These are phyloP conservation scores for Furcasterigmium furcatum DNA, from an alignment of 2,329 filamentous ascomycete species.

Conservation along the genomic window DNA sequence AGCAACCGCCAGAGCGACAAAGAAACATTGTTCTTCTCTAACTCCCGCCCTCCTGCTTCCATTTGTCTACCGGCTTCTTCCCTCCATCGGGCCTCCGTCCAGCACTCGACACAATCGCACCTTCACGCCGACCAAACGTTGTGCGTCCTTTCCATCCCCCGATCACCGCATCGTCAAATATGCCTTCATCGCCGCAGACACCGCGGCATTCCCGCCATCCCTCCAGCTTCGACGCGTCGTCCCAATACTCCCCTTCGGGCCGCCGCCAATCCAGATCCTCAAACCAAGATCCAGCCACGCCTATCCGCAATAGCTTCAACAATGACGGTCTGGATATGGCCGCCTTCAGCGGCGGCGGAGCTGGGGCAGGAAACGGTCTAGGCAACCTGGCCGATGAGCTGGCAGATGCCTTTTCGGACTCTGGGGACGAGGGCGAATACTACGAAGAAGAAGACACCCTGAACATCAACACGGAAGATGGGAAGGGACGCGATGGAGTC, in stretches of 20 bases:
- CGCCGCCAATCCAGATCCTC: constrained; percentile 50
- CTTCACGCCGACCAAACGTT: too few species aligned
- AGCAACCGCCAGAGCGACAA: constrained; percentile 10
- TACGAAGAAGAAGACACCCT: constrained; percentile 30
- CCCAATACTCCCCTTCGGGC: constrained; percentile 37
- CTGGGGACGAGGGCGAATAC: constrained; percentile 56
- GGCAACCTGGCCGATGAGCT: constrained; percentile 81
- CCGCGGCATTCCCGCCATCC: constrained; percentile 58
- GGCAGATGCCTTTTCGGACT: constrained; percentile 68
- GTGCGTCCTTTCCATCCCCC: too few species aligned
- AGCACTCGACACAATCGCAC: too few species aligned
- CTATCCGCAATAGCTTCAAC: constrained; percentile 44
- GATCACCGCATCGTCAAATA: constrained; percentile 18
- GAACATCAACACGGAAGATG: constrained; percentile 18
- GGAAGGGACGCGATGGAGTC: constrained; percentile 15
- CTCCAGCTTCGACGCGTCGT: constrained; percentile 45
- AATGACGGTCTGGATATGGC: constrained; percentile 27
- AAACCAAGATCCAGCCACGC: constrained; percentile 45
- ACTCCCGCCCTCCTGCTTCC: neutral
- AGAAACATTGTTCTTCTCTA: constrained; percentile 7
- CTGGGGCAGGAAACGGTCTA: constrained; percentile 49
- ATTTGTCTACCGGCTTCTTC: too few species aligned
- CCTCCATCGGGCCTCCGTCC: too few species aligned
- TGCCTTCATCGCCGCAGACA: constrained; percentile 49
- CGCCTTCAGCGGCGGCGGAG: neutral